Conservation (phyloP, 1,284 basidiomycete species). For the Ganoderma boninense region DNA sequence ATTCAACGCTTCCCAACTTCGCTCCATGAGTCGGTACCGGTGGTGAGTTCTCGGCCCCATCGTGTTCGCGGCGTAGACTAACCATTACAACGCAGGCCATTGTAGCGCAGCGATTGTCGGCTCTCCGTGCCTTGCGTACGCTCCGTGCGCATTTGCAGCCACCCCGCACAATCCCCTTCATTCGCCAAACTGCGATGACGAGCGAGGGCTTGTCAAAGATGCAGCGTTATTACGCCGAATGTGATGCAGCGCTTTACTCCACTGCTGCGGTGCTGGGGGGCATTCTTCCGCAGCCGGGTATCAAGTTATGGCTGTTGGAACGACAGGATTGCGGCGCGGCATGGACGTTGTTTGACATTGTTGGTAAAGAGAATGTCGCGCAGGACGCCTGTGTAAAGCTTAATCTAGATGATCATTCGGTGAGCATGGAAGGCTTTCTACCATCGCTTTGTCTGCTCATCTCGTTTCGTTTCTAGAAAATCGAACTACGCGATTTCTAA, state of each 20-base stretch:
- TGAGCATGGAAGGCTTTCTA: no score
- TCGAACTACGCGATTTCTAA: no score
- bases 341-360: not conserved
- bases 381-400: not conserved
- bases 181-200: not conserved
- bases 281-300: not conserved
- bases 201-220: no score
- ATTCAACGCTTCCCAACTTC: not conserved
- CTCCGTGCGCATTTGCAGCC: not conserved
- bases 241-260: not conserved
- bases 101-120: conserved; percentile 42
- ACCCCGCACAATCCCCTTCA: not conserved
- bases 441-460: no score
- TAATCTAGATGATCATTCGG: no score
- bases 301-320: not conserved
- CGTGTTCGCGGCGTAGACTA: no score
- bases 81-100: no score
- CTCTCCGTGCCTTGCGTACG: not conserved
- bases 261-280: not conserved
- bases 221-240: not conserved
- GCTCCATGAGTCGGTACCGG: no score
- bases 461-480: no score
- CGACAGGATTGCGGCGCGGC: not conserved
- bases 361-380: not conserved
- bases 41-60: no score